phyloP scores from a whole-genome alignment of 495 filamentous ascomycete genomes.

The Hypoxylon intermedium region DNA sequence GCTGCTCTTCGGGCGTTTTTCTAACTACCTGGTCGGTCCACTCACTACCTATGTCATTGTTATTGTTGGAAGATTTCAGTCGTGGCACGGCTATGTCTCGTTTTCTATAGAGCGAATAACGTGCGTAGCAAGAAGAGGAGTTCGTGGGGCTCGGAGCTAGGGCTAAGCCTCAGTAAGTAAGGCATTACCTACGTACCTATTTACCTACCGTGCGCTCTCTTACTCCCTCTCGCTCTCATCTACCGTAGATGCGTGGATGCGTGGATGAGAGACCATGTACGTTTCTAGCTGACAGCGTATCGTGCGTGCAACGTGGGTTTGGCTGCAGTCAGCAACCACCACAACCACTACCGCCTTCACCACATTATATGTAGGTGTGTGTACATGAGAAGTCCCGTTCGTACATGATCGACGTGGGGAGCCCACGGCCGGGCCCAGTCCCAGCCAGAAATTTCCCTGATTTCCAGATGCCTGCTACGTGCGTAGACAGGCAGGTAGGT shows the following conservation, averaged over 20 bases:
- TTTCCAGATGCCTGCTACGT: background rate
- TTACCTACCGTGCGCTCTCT: background rate
- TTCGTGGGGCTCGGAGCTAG: too few species aligned
- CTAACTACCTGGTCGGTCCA: too few species aligned
- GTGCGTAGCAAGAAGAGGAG: background rate
- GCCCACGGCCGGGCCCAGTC: too few species aligned
- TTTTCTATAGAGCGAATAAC: too few species aligned
- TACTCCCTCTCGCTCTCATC: too few species aligned
- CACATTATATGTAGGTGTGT: constrained; percentile 34
- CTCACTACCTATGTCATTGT: too few species aligned
- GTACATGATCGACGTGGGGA: constrained; percentile 25
- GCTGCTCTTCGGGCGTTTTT: too few species aligned
- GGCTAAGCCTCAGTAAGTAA: background rate
- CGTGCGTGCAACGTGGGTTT: constrained; percentile 38
- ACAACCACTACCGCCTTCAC: background rate
- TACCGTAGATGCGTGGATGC: background rate
- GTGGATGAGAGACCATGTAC: constrained; percentile 1
- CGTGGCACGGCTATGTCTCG: too few species aligned
- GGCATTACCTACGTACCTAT: background rate
- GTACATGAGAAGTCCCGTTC: constrained; percentile 32
- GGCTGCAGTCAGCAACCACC: background rate
- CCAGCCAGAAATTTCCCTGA: constrained; percentile 1
- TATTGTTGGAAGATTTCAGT: too few species aligned
- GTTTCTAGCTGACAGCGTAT: constrained; percentile 1
- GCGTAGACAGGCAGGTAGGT: background rate